Evolutionary conservation across 1,284 basidiomycete genomes (phyloP), one percentile per base, ranked within the genome.

Genomic region (Phellinidium pouzarii): DNA sequence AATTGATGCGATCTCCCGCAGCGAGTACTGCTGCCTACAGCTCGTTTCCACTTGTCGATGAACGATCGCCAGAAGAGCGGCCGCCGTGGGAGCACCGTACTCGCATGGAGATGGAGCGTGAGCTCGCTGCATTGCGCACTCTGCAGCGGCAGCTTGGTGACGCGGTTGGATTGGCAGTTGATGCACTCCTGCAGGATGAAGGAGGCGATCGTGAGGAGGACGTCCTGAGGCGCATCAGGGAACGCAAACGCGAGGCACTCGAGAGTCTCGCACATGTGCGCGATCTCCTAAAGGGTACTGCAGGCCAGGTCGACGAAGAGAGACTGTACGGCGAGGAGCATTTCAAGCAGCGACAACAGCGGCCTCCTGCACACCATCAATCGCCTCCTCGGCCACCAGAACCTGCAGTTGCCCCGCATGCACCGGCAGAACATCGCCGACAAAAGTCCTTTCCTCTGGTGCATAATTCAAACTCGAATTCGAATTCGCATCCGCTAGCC

Each of bases 181-280:
- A 86, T 60, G 71, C 77, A 0, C 71, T 91, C 3, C 65, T 83
- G 14, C 77, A 78, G 57, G 77, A 81, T 60, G 79, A 79, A 60
- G 69, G 68, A 22, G 71, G 71, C 29, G 64, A 64, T 12, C 62
- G 61, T 31, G 70, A 76, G 52, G 62, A 67, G 26, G 71, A 70
- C 43, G 62, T 63, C 27, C 62, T 71, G 58, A 69, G 73, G 54
- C 55, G 57, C 14, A 61, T 73, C 19, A 60, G 60, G 60, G 68
- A 68, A 40, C 71, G 75, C 59, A 83, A 77, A 63, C 73, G 73
- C 41, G 82, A 87, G 62, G 84, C 88, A 0, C 62, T 91, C 49
- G 84, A 87, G 60, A 80, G 81, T 12, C 68, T 91, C 42, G 73
- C 82, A 5, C 86, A 89, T 66, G 80, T 89, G 52, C 73, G 83